Evolutionary conservation across 768 basidiomycete genomes (phyloP), one percentile per base, ranked within the genome.

Genomic region (Russula brevipes): DNA sequence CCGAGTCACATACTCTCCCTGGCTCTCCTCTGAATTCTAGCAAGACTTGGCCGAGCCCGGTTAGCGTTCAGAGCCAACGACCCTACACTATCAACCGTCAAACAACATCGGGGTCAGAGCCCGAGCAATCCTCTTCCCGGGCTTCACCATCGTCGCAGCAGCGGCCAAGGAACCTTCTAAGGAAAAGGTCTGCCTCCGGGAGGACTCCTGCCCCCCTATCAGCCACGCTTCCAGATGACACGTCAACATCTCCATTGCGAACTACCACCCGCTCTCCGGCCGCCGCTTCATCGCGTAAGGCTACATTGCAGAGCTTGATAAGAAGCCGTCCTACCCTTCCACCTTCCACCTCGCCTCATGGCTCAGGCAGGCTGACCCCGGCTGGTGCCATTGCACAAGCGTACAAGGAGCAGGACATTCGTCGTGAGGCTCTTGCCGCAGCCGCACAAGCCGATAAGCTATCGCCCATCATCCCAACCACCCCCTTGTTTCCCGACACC

Each of bases 351-450:
- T 30, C 42, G 19, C n/a, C 65, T 36, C 17, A 14, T 17, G 51
- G 51, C 4, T 59, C 65, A 35, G 50, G 51, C 39, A 68, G 59
- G 65, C 61, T 68, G 10, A 68, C 67, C 12, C 67, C 67, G 19
- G 67, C 67, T 1, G 61, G 65, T 11, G 65, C 61, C 8, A 66
- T 68, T 24, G 65, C 52, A 14, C 67, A 58, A 35, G 67, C 67
- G 10, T 68, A 68, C 42, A 66, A 63, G 30, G 67, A 66, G 30
- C 65, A 68, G 47, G 60, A 61, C 56, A 47, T 39, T 1, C 67
- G 65, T 11, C 67, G 67, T 12, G 67, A 66, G 53, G 50, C 51
- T 14, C 56, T 68, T 38, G 65, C 65, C 11, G 52, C 61, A n/a
- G 44, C 61, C 8, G 65, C 65, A 9, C 55, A 44, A 11, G 31